Base-by-base conservation (phyloP, 108 stramenopile species). In the Pinguiococcus pyrenoidosus region DNA sequence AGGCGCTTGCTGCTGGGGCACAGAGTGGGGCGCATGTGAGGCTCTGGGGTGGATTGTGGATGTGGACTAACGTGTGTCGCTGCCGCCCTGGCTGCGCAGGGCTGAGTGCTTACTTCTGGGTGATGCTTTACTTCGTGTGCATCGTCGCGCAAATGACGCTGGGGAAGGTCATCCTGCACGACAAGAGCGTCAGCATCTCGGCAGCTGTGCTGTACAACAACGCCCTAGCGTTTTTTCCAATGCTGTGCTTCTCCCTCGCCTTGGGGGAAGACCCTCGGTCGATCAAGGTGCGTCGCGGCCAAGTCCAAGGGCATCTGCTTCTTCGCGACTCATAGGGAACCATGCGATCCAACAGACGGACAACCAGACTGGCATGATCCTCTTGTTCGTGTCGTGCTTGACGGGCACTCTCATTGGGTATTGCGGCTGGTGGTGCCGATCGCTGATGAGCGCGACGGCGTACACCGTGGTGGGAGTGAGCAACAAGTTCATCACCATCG, bases 401-500 rank as follows among this genome's bases (percentile, higher is more conserved):
- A 10, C 33, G 36, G 32, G 32, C 20, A 46, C 45, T 4, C 9
- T 37, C 21, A 44, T 41, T 4, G 20, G 41, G 43, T 55, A 55
- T 44, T 23, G 20, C 17, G 21, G 41, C 5, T 55, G 54, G 54
- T 43, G 37, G 25, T 55, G 54, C 32, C 9, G 54, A 7, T 5
- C 20, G 17, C 30, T 30, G 4, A 29, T 55, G 12, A 33, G 30
- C 23, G 54, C 54, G 14, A 55, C 54, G 29, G 32, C 54, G n/a
- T 55, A 33, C 24, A 55, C 54, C 4, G 23, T 55, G 44, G 54
- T 55, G n/a, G 54, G 54, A 6, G 54, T 55, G 6, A 29, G 44
- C 32, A 55, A 55, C 25, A 55, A 55, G 45, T 43, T 55, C 7
- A n/a, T n/a, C n/a, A n/a, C n/a, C n/a, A n/a, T n/a, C n/a, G n/a